Base-by-base conservation (phyloP, 164 flowering plant species). In the Magnolia sinica region DNA sequence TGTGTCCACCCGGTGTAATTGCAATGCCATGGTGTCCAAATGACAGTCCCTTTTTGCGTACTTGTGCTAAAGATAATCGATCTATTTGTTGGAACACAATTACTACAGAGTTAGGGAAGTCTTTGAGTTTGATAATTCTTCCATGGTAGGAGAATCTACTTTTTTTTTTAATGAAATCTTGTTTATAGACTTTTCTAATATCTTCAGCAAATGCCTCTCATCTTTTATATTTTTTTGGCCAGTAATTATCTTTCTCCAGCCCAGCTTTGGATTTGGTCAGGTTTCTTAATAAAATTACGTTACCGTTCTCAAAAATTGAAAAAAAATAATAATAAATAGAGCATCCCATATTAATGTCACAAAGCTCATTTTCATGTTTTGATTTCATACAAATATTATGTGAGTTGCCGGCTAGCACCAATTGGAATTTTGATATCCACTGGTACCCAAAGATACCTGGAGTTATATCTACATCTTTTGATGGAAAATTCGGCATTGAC, bases 381-480 rank as follows among this genome's bases (percentile, higher is more conserved):
- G 58, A 74, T 14, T 71, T 82, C 50, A 6, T 78, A 71, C 89
- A 96, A 98, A 91, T 93, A 74, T 93, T 88, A 23, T 84, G 91
- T 83, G 99, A 94, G 82, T 82, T 96, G 81, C 99, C 99, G 13
- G 84, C 90, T 29, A 89, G 96, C 68, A 85, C 90, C 76, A 94
- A 91, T 82, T 94, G 96, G 98, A 94, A 91, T 82, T 94, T 92
- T 83, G 99, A 96, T 86, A 84, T 96, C 20, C 99, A 96, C 76
- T 94, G 98, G 99, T 94, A 96, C 83, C 88, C 96, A 19, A 94
- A 87, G 87, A 87, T 91, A 71, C 99, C 98, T 14, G 99, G 98
- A 58, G 85, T 96, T 55, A 92, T 96, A 83, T 89, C 98, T 73
- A 91, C 99, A 64, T 96, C 98, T 77, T 94, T 90, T 88, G 99